Conservation (phyloP, 192 early-diverging fungal genomes). For the Podochytrium sp. region DNA sequence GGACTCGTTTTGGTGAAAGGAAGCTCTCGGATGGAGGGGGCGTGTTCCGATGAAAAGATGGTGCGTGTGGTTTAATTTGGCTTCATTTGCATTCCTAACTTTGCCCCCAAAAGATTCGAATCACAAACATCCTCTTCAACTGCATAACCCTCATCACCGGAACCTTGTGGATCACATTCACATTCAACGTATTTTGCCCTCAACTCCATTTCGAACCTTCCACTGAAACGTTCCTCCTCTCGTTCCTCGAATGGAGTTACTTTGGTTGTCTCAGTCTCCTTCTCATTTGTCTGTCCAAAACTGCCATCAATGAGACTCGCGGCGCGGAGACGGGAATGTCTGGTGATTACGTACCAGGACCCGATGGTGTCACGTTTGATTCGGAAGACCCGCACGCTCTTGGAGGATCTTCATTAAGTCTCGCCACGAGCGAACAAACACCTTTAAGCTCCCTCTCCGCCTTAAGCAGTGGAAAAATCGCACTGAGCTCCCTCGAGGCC, state of each 20-base stretch:
- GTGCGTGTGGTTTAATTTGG: not conserved
- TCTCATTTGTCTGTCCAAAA: not conserved
- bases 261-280: not conserved
- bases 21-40: not conserved
- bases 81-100: not conserved
- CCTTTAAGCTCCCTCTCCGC: not conserved
- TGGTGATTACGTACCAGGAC: too few relatives aligned
- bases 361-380: too few relatives aligned
- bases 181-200: slow-evolving; percentile 28
- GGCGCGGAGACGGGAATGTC: too few relatives aligned
- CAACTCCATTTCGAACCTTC: slow-evolving; percentile 21
- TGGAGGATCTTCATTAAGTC: not conserved
- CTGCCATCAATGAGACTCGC: not conserved
- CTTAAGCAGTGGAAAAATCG: not conserved
- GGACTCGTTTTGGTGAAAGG: not conserved
- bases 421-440: not conserved
- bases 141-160: not conserved
- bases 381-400: too few relatives aligned
- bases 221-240: not conserved
- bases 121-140: not conserved
- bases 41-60: not conserved
- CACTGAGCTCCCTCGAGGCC: not conserved
- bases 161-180: slow-evolving; percentile 8
- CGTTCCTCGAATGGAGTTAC: slow-evolving; percentile 12
- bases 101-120: not conserved